phyloP scores from a whole-genome alignment of 371 early-diverging fungal genomes.

The Blastocladiella emersonii region DNA sequence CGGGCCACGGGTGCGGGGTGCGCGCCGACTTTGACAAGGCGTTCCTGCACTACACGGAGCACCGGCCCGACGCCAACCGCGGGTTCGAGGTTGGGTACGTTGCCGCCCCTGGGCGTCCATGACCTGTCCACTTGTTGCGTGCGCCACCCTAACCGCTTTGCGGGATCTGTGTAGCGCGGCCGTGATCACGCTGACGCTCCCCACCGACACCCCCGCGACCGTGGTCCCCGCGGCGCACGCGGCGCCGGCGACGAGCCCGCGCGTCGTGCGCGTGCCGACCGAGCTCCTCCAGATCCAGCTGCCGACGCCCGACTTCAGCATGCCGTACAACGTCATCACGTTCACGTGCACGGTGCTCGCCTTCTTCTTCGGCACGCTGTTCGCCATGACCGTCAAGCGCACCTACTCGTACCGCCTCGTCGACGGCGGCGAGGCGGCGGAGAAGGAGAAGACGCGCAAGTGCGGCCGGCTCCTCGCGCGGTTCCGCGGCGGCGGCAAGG shows the following conservation, averaged over 20 bases:
- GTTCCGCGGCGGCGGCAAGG: too few species aligned
- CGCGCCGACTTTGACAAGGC: constrained; percentile 71
- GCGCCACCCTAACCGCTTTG: too few species aligned
- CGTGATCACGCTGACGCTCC: too few species aligned
- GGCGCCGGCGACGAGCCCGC: too few species aligned
- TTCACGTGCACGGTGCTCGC: constrained; percentile 89
- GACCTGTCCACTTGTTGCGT: too few species aligned
- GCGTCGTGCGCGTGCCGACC: constrained; percentile 26
- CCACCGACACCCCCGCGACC: too few species aligned
- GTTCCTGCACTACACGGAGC: constrained; percentile 84
- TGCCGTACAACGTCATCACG: constrained; percentile 97
- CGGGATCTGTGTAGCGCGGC: too few species aligned
- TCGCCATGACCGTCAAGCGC: constrained; percentile 38
- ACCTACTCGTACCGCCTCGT: neutral
- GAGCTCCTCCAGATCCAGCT: constrained; percentile 67
- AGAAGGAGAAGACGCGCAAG: too few species aligned
- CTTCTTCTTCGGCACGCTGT: constrained; percentile 83
- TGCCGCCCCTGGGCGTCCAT: too few species aligned
- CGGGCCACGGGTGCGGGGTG: constrained; percentile 47
- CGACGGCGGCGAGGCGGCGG: neutral
- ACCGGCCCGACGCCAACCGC: constrained; percentile 90
- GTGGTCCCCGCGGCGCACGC: too few species aligned
- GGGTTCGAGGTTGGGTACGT: constrained; percentile 81
- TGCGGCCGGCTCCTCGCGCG: too few species aligned
- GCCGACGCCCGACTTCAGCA: constrained; percentile 92